These are phyloP conservation scores for Solanum hybrid DNA, from an alignment of 305 asterid species.

Conservation along the genomic window DNA sequence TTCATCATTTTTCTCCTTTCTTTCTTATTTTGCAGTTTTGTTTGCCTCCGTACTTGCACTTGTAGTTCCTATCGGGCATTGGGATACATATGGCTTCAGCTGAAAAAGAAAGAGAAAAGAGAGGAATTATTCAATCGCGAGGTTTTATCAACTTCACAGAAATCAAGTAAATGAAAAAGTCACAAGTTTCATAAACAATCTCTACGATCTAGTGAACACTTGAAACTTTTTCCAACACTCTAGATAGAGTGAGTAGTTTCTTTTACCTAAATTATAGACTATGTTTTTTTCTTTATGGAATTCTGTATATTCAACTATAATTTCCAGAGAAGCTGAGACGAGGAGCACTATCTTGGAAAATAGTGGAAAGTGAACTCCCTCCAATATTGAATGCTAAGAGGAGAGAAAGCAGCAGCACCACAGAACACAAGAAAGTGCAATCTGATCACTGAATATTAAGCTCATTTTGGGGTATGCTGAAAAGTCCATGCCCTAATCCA, in stretches of 20 bases:
- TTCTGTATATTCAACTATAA: neutral
- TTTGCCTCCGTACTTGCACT: slow-evolving; percentile 16
- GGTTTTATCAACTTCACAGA: neutral
- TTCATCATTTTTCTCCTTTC: neutral
- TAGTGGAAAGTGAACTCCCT: neutral
- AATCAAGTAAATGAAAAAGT: neutral
- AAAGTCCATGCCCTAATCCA: neutral
- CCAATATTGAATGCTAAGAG: neutral
- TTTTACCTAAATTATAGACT: neutral
- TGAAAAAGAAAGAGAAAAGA: slow-evolving; percentile 19
- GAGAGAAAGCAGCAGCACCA: neutral
- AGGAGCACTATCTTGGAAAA: neutral
- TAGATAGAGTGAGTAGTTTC: neutral
- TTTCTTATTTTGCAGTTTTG: neutral
- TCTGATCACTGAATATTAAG: neutral
- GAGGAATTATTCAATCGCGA: neutral
- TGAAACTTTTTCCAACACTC: neutral
- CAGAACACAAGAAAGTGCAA: neutral
- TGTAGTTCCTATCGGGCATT: slow-evolving; percentile 34
- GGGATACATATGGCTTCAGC: slow-evolving; percentile 76
- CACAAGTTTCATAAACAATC: neutral
- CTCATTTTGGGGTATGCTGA: neutral
- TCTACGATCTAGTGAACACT: neutral
- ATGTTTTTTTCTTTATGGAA: neutral
- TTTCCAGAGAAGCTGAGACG: neutral